phyloP scores from a whole-genome alignment of 2,329 filamentous ascomycete species.

The Epichloe uncinata region DNA sequence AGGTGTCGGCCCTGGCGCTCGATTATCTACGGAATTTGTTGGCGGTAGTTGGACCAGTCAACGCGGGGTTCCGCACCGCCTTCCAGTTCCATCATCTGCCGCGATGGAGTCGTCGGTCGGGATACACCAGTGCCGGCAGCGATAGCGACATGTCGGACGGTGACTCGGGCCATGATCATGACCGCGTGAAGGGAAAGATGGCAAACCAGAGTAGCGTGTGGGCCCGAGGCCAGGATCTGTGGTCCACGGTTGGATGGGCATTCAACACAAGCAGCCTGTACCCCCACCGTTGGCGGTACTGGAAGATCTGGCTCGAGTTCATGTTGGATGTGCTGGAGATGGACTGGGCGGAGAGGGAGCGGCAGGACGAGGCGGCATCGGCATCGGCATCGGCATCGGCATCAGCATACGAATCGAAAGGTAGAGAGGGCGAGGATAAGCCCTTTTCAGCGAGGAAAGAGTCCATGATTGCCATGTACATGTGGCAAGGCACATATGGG shows the following conservation, averaged over 20 bases:
- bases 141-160: constrained; percentile 27
- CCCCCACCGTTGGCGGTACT: constrained; percentile 64
- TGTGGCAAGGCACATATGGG: too few species aligned
- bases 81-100: constrained; percentile 47
- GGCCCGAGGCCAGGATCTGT: constrained; percentile 71
- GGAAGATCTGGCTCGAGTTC: constrained; percentile 67
- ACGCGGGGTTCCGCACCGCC: constrained; percentile 55
- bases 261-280: constrained; percentile 75
- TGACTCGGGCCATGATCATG: constrained; percentile 32
- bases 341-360: constrained; percentile 49
- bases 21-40: constrained; percentile 57
- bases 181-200: constrained; percentile 43
- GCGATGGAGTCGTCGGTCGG: constrained; percentile 18
- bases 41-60: constrained; percentile 51
- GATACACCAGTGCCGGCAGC: constrained; percentile 27
- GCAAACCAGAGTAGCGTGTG: constrained; percentile 57
- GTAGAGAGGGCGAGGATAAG: too few species aligned
- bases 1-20: constrained; percentile 53
- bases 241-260: constrained; percentile 80
- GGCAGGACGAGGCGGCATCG: constrained; percentile 29
- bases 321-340: constrained; percentile 66
- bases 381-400: constrained; percentile 18
- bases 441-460: too few species aligned
- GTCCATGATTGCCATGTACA: too few species aligned
- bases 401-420: constrained; percentile 11